phyloP scores from a whole-genome alignment of 2,329 filamentous ascomycete species.

The Bipolaris victoriae region DNA sequence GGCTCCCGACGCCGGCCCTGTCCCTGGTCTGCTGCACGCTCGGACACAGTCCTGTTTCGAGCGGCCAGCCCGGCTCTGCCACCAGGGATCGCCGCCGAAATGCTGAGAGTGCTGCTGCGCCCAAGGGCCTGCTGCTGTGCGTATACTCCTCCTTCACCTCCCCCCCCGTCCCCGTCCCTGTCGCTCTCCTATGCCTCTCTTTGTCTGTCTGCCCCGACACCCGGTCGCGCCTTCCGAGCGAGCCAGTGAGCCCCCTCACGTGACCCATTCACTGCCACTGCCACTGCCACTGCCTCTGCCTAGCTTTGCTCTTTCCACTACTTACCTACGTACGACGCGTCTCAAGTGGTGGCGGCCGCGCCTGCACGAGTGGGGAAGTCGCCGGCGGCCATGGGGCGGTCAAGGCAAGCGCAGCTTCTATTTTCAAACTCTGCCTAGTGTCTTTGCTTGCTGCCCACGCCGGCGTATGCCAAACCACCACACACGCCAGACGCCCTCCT shows the following conservation, averaged over 20 bases:
- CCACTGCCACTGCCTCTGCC: not conserved
- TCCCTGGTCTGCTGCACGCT: conserved; percentile 39
- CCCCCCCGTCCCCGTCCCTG: too few species aligned
- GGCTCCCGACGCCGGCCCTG: conserved; percentile 39
- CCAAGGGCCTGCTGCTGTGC: not conserved
- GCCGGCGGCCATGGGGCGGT: not conserved
- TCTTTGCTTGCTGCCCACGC: not conserved
- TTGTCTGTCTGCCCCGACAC: not conserved
- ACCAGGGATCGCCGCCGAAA: conserved; percentile 35
- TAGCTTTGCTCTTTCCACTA: not conserved
- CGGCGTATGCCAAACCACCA: not conserved
- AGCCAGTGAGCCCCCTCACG: conserved; percentile 16
- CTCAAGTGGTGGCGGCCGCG: not conserved
- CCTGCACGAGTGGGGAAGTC: not conserved
- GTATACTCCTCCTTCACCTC: not conserved
- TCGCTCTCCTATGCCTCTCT: not conserved
- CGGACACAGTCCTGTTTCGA: conserved; percentile 38
- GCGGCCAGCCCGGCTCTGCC: conserved; percentile 34
- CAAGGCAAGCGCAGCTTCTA: not conserved
- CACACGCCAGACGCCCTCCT: conserved; percentile 4
- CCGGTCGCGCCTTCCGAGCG: conserved; percentile 13
- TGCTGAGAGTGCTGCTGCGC: not conserved
- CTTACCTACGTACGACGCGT: not conserved
- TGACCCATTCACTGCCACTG: conserved; percentile 13
- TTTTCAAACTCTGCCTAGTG: not conserved